Evolutionary conservation across 83 land plant genomes (phyloP).

Genomic region (Picea engelmannii): DNA sequence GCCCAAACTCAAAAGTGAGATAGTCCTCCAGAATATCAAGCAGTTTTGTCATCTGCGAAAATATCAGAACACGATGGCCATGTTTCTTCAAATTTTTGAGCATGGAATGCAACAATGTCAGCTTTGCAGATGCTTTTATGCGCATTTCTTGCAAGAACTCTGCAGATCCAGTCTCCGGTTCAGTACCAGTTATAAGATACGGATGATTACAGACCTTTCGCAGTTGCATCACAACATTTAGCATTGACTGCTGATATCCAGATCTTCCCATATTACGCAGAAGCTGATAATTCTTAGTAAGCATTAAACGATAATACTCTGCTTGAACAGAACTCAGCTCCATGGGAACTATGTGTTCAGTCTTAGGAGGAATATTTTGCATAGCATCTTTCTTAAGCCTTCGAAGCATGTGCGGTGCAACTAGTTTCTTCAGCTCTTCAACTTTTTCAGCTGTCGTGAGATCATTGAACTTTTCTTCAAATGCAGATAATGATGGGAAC

Average conservation of each 20-base stretch:
- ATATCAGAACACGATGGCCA: conserved; percentile 95
- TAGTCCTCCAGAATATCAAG: conserved; percentile 98
- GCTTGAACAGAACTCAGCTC: conserved; percentile 91
- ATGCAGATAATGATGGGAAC: conserved; percentile 89
- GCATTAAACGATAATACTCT: conserved; percentile 93
- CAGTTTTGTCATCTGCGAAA: conserved; percentile 98
- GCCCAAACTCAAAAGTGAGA: conserved; percentile 83
- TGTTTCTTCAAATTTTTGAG: conserved; percentile 68
- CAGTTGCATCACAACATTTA: conserved; percentile 94
- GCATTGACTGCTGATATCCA: conserved; percentile 79
- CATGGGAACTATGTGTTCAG: conserved; percentile 92
- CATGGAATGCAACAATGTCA: conserved; percentile 93
- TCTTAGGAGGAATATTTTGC: conserved; percentile 94
- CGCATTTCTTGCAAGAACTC: conserved; percentile 98
- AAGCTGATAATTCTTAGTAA: conserved; percentile 90
- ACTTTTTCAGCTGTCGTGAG: conserved; percentile 92
- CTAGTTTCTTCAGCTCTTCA: conserved; percentile 94
- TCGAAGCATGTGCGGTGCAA: conserved; percentile 98
- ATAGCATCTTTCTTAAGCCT: conserved; percentile 98
- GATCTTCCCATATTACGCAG: conserved; percentile 81
- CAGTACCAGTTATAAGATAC: conserved; percentile 93
- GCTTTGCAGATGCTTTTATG: conserved; percentile 96
- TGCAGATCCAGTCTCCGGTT: conserved; percentile 86
- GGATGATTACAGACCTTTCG: conserved; percentile 99
- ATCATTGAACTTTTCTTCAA: conserved; percentile 90